Percentiles rank a stretch among this genome's conserved stretches.
Conservation (phyloP, 495 filamentous ascomycete species). For the Patellaria atrata region DNA sequence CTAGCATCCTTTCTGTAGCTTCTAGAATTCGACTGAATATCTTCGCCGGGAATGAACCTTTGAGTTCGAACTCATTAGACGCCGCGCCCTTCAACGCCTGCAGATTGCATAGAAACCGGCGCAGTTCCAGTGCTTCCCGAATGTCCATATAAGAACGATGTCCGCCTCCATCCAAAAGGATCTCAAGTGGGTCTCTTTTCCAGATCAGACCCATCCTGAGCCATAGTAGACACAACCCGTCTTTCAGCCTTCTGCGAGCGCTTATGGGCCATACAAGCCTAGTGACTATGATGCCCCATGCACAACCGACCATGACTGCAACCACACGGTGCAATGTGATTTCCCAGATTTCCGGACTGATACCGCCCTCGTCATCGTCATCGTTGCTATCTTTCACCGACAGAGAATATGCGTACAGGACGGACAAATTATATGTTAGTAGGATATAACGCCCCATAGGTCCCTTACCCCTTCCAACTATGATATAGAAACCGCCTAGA, state of each 20-base stretch:
- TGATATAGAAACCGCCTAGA: conserved; percentile 75
- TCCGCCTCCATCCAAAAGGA: conserved; percentile 36
- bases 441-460: conserved; percentile 72
- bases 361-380: conserved; percentile 77
- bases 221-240: conserved; percentile 74
- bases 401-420: conserved; percentile 84
- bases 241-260: conserved; percentile 69
- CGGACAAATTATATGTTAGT: conserved; percentile 93
- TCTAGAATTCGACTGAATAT: conserved; percentile 57
- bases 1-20: conserved; percentile 68
- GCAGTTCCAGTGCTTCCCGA: conserved; percentile 59
- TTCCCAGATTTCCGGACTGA: conserved; percentile 65
- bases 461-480: conserved; percentile 66
- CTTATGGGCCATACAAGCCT: conserved; percentile 86
- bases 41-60: conserved; percentile 63
- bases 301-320: conserved; percentile 70
- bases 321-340: conserved; percentile 85
- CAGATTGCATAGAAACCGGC: conserved; percentile 46
- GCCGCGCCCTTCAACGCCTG: conserved; percentile 63
- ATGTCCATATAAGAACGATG: conserved; percentile 55
- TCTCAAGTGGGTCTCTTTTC: conserved; percentile 83
- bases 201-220: conserved; percentile 90
- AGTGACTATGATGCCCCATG: conserved; percentile 89
- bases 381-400: conserved; percentile 55
- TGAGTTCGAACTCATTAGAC: conserved; percentile 65